Evolutionary conservation across 371 early-diverging fungal genomes (phyloP), one percentile per base, ranked within the genome.

Genomic region (Saksenaea vasiformis): DNA sequence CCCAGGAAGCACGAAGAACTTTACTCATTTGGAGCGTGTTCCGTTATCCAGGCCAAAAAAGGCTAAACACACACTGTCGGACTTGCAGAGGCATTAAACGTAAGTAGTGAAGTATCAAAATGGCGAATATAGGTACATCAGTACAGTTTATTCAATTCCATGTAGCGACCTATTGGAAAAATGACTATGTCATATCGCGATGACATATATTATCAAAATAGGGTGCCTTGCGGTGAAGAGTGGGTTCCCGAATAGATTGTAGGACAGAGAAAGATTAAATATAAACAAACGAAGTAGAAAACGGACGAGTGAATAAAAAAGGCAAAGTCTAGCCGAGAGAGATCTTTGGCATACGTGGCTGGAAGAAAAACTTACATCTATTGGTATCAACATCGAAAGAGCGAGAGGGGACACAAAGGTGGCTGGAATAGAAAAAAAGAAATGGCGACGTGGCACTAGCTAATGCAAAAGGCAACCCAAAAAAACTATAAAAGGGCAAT

Each of bases 401-500:
- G 22, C 51, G 24, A 47, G 51, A 19, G 51, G 51, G 22, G 22
- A 22, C 51, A 47, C 51, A 47, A 47, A 22, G 22, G 51, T 47
- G 51, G 51, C 51, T 47, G 51, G 11, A 47, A 47, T 47, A 47
- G 51, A 47, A 47, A 47, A 47, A 47, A 47, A 47, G n/a, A 47
- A 22, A 3, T 19, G 24, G 22, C n/a, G 22, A 47, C 51, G 51
- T 47, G 22, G 22, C 51, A 47, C 51, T 7, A 47, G 11, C n/a
- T 22, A 3, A 22, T 5, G 51, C 22, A 3, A 47, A 47, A 47
- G 22, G 22, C n/a, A 17, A 44, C n/a, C 8, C n/a, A 47, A 47
- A 22, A 47, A 47, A 47, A 22, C 22, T 47, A 47, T 47, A 47
- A 47, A 47, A 47, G 51, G 51, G 22, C 22, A 10, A n/a, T 19